Base-by-base conservation (phyloP, 371 early-diverging fungal species). In the Lichtheimia ornata region DNA sequence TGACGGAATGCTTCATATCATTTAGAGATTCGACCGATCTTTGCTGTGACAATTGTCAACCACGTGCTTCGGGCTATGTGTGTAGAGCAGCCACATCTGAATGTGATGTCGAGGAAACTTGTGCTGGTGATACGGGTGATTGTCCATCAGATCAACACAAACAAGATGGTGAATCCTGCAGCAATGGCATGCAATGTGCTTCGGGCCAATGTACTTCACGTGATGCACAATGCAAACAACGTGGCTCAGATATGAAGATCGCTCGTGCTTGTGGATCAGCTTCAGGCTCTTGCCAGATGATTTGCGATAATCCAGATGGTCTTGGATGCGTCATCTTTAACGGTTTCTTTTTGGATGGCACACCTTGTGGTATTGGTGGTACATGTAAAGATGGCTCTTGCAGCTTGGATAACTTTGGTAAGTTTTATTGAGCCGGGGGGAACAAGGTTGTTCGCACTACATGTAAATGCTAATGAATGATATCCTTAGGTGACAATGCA, bases 161-260 rank as follows among this genome's bases (percentile, higher is more conserved):
- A 4, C 44, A 70, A 6, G 91, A 97, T 64, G 92, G 92, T 12
- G 71, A 78, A 0, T 50, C 80, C 0, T 97, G 97, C 65, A 80
- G 83, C 12, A 64, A 74, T 25, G 56, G 63, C 2, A 67, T 86
- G 13, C 70, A 79, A 53, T 97, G 97, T 71, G 94, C 97, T 22
- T 88, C 90, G 3, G 97, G 97, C 7, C 69, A 87, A 50, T 97
- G 97, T 70, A 97, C 96, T 18, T 90, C 88, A 3, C 80, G 94
- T 20, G 93, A 94, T 73, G 70, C 76, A 7, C 96, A 96, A 68
- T 96, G 96, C 63, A 59, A 72, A 50, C 79, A 84, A 15, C 79
- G 88, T 18, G 84, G 81, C 12, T 58, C 59, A 5, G 44, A 69
- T 50, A 62, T 81, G 72, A 67, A 77, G 65, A 64, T 84, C 52